phyloP scores from a whole-genome alignment of 2,329 filamentous ascomycete species.

The Fusarium fujikuroi region DNA sequence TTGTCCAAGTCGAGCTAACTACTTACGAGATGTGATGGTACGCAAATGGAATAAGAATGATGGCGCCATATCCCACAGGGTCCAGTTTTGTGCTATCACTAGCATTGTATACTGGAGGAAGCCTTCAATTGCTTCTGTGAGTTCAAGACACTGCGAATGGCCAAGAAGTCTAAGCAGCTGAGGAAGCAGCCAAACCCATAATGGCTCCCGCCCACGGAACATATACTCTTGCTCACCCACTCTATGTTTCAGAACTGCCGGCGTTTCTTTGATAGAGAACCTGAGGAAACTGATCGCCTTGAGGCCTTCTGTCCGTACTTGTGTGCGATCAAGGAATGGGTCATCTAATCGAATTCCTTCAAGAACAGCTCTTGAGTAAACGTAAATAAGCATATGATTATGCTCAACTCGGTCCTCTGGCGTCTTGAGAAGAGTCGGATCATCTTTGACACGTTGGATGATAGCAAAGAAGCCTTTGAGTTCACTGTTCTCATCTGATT shows the following conservation, averaged over 20 bases:
- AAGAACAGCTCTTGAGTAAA: slow-evolving; percentile 82
- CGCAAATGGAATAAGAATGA: slow-evolving; percentile 61
- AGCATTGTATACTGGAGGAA: slow-evolving; percentile 63
- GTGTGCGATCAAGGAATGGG: slow-evolving; percentile 69
- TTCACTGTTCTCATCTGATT: slow-evolving; percentile 75
- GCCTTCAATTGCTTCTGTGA: slow-evolving; percentile 62
- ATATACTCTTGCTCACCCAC: slow-evolving; percentile 56
- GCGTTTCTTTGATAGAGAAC: slow-evolving; percentile 79
- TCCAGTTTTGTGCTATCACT: slow-evolving; percentile 55
- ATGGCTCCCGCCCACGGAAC: slow-evolving; percentile 67
- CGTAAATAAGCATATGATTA: slow-evolving; percentile 86
- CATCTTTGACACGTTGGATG: slow-evolving; percentile 65
- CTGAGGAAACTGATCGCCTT: slow-evolving; percentile 83
- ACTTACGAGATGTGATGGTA: slow-evolving; percentile 59
- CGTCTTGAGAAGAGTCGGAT: slow-evolving; percentile 66
- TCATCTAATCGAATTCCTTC: slow-evolving; percentile 75
- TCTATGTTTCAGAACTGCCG: slow-evolving; percentile 68
- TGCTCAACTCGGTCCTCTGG: slow-evolving; percentile 75
- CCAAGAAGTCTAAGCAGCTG: slow-evolving; percentile 68
- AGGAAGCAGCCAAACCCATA: slow-evolving; percentile 74
- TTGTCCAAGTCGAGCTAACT: not conserved
- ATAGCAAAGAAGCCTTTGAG: slow-evolving; percentile 75
- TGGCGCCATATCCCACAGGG: slow-evolving; percentile 60
- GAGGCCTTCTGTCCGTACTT: slow-evolving; percentile 68
- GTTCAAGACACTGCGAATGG: slow-evolving; percentile 57